These are phyloP conservation scores for Penicillium pulvis DNA, from an alignment of 495 filamentous ascomycete species.

Conservation along the genomic window DNA sequence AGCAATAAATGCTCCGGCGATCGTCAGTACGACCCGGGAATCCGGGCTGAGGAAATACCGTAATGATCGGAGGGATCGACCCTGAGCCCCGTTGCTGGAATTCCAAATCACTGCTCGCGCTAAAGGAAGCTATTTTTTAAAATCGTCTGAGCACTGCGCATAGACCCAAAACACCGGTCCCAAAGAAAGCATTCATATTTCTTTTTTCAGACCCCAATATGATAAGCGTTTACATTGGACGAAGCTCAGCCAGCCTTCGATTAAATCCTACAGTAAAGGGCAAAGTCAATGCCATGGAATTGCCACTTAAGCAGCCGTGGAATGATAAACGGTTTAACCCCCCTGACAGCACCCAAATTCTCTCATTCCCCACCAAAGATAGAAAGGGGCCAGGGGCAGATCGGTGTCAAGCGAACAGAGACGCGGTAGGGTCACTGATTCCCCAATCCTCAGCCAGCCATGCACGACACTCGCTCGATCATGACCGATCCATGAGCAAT, in stretches of 20 bases:
- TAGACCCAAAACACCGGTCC: constrained; percentile 21
- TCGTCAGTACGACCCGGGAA: constrained; percentile 34
- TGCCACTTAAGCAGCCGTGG: not conserved
- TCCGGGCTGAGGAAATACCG: constrained; percentile 32
- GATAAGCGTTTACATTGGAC: not conserved
- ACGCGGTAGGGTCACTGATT: constrained; percentile 24
- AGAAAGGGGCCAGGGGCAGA: constrained; percentile 26
- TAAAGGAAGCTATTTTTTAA: constrained; percentile 16
- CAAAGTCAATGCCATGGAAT: not conserved
- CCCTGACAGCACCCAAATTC: not conserved
- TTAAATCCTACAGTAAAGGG: no score
- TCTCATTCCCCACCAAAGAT: not conserved
- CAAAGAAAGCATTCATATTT: not conserved
- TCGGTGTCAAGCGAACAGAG: constrained; percentile 29
- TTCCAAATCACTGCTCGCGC: constrained; percentile 35
- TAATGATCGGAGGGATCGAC: constrained; percentile 38
- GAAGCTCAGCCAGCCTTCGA: no score
- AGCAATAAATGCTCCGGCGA: constrained; percentile 27
- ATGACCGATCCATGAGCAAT: constrained; percentile 23
- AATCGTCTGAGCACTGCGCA: constrained; percentile 14
- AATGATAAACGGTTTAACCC: not conserved
- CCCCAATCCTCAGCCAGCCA: constrained; percentile 33
- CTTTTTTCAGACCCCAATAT: not conserved
- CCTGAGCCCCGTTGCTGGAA: constrained; percentile 35
- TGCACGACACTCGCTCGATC: constrained; percentile 33